Evolutionary conservation across 352 stramenopile species (phyloP), one percentile per base, ranked within the genome.

Genomic region (Globisporangium solare): DNA sequence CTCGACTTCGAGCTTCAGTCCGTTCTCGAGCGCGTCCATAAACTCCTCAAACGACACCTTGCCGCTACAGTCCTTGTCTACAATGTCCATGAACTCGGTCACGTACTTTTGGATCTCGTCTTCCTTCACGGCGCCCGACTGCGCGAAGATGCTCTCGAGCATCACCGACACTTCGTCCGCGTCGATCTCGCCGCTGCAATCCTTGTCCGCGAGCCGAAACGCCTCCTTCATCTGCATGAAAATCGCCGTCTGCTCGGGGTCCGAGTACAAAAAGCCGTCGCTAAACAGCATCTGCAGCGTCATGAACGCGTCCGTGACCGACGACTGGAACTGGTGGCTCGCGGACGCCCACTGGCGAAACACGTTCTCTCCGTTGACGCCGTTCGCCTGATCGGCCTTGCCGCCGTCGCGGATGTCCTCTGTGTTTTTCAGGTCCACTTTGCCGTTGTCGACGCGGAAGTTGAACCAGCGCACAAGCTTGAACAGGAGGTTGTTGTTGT

Each of bases 181-280:
- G 35, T 93, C 77, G 35, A 92, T 88, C 53, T 93, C 83, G 7
- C 83, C 83, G 37, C 79, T 91, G 60, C 83, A 88, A 43, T 93
- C 83, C 59, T 79, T 88, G 60, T 93, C 83, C 0, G 81, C 83
- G 0, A 88, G 56, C 10, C 83, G 74, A 59, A 93, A 93, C 0
- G 83, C 83, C 53, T 93, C 81, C 52, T 93, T 93, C 73, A 93
- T 93, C 56, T 93, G 83, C 83, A 93, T 89, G 61, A 92, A 93
- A 51, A 93, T 65, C 10, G 83, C 83, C 0, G 83, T 93, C 47
- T 93, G 77, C 21, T 93, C 83, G 24, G 79, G 73, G 31, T 93
- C 77, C 0, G 83, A 75, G 61, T 91, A 93, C 45, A 80, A 56
- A 55, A 93, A 93, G 10, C 73, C 70, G 10, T 91, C 79, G 22